Base-by-base conservation (phyloP, 257 asterid genomes). In the Ophiorrhiza pumila region DNA sequence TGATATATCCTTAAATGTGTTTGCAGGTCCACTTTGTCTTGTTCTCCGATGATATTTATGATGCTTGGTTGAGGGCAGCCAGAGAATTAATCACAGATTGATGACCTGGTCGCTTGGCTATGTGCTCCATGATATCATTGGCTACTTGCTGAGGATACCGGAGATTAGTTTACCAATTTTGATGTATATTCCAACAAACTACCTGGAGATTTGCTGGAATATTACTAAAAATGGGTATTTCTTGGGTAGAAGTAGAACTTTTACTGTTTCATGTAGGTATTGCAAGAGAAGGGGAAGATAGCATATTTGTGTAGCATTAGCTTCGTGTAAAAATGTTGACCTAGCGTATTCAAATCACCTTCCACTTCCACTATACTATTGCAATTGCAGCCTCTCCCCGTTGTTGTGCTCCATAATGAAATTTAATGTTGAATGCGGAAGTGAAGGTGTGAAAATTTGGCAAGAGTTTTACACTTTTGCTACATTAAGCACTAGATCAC, bases 21-120 rank as follows among this genome's bases (percentile, higher is more conserved):
- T 65, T 66, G 46, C 94, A 95, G 97, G 96, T 89, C 65, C 98
- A 95, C 84, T 92, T 95, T 77, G 96, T 92, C 77, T 80, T 95
- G 71, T 92, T 89, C 81, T 73, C 66, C 5, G 96, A 95, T 76
- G 99, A 92, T 59, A 77, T 89, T 53, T 95, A 87, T 31, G 83
- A 89, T 81, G 93, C 72, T 32, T 95, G 99, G 99, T 70, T 87
- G 85, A 78, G 69, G 69, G 85, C 81, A 39, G 96, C 96, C 31
- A 82, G 80, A 43, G 89, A 88, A 64, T 80, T 90, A 85, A 87
- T 92, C 34, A 77, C 77, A 50, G 81, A 79, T 14, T 88, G 83
- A 87, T 66, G 55, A n/a, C 12, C 68, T 53, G 55, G 39, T 32
- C 7, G 72, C 27, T 57, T 60, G 43, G 43, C 27, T 49, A 35